Conservation (phyloP, 2,329 filamentous ascomycete species). For the Neopestalotiopsis sp. region DNA sequence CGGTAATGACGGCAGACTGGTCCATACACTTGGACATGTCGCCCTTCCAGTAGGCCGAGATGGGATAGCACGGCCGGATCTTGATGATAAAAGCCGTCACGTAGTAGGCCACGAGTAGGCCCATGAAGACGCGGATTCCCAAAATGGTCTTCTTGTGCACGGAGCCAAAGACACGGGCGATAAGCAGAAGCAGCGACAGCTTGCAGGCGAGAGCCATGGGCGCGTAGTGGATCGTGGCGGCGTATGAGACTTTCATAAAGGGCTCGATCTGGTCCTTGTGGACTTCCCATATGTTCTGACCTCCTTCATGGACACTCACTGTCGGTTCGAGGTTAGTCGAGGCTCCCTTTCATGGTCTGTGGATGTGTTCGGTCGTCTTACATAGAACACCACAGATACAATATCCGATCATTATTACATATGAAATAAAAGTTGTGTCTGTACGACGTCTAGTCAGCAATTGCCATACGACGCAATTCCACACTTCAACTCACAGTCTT, state of each 20-base stretch:
- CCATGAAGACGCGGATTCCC: slow-evolving; percentile 45
- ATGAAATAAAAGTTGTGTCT: slow-evolving; percentile 10
- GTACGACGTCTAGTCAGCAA: background rate
- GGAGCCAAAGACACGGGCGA: slow-evolving; percentile 47
- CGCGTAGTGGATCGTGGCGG: slow-evolving; percentile 50
- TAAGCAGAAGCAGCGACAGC: slow-evolving; percentile 48
- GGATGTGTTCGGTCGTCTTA: slow-evolving; percentile 18
- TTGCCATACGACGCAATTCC: too few species aligned
- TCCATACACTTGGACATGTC: slow-evolving; percentile 39
- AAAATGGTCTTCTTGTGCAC: slow-evolving; percentile 44
- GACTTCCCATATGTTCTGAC: slow-evolving; percentile 42
- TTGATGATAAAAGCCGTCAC: slow-evolving; percentile 47
- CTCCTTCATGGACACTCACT: slow-evolving; percentile 41
- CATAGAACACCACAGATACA: slow-evolving; percentile 31
- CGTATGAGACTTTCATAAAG: slow-evolving; percentile 46
- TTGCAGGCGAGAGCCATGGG: slow-evolving; percentile 51
- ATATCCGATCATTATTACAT: slow-evolving; percentile 34
- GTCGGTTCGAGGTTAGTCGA: background rate
- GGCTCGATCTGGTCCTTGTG: slow-evolving; percentile 31
- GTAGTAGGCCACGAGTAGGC: slow-evolving; percentile 45
- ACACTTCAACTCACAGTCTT: slow-evolving; percentile 35
- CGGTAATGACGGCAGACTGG: slow-evolving; percentile 38
- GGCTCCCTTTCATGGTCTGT: background rate
- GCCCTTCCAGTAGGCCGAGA: slow-evolving; percentile 46
- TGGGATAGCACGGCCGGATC: slow-evolving; percentile 47